Percentiles rank a stretch among this genome's conserved stretches.
phyloP scores from a whole-genome alignment of 1,284 basidiomycete species.

The Microbotryomycetes sp. region DNA sequence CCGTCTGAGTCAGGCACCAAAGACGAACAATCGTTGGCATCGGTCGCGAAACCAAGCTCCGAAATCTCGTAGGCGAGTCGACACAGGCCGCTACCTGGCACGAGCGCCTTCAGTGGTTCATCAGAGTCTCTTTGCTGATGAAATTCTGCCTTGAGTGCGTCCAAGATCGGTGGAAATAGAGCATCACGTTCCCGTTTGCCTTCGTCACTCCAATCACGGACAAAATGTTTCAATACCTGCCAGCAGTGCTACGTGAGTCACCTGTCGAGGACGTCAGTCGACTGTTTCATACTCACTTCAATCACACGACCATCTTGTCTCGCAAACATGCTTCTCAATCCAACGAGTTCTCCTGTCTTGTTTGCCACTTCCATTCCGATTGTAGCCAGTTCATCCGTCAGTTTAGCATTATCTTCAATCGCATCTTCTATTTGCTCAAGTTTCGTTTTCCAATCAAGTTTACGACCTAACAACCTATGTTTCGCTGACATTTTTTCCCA shows the following conservation, averaged over 20 bases:
- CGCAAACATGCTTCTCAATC: conserved; percentile 48
- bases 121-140: conserved; percentile 20
- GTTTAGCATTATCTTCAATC: conserved; percentile 48
- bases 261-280: neutral
- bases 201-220: conserved; percentile 60
- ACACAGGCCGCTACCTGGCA: conserved; percentile 59
- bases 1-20: neutral
- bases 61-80: conserved; percentile 61
- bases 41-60: conserved; percentile 45
- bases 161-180: conserved; percentile 55
- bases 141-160: conserved; percentile 44
- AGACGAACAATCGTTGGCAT: conserved; percentile 7
- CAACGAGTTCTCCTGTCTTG: conserved; percentile 29
- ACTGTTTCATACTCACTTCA: conserved; percentile 15
- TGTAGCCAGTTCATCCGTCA: conserved; percentile 50
- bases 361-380: conserved; percentile 42
- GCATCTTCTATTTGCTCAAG: conserved; percentile 49
- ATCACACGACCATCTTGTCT: conserved; percentile 41
- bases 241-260: neutral
- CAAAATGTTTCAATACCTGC: conserved; percentile 54
- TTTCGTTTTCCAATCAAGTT: conserved; percentile 53
- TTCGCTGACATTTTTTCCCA: conserved; percentile 10
- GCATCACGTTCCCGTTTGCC: conserved; percentile 51
- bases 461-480: conserved; percentile 45
- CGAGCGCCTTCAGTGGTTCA: conserved; percentile 48